Evolutionary conservation across 2,329 filamentous ascomycete species (phyloP).

Genomic region (Fusarium sarcochroum): DNA sequence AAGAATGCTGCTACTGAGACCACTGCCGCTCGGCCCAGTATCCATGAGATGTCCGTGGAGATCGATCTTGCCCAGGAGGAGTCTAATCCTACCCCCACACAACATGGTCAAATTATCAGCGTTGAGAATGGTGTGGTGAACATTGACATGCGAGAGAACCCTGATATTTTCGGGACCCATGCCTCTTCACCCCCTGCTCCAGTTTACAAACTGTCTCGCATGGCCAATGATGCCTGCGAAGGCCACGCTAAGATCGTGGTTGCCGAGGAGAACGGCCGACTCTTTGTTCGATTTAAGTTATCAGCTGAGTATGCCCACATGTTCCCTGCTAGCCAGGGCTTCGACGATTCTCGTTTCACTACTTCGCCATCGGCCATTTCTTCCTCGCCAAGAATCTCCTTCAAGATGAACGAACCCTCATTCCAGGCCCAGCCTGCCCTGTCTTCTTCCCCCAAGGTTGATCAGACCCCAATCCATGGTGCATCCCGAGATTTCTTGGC

Average conservation of each 20-base stretch:
- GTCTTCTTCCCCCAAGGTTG: conserved; percentile 5
- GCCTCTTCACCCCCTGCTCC: conserved; percentile 32
- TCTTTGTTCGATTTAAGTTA: conserved; percentile 58
- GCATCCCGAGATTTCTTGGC: neutral
- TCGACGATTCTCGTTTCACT: conserved; percentile 47
- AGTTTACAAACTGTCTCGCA: conserved; percentile 46
- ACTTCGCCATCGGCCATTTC: conserved; percentile 44
- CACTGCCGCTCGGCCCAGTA: neutral
- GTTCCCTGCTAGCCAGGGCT: conserved; percentile 51
- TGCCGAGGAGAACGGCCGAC: conserved; percentile 48
- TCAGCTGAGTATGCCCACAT: conserved; percentile 50
- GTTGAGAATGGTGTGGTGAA: conserved; percentile 48
- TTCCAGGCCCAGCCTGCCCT: neutral
- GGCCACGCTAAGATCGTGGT: conserved; percentile 52
- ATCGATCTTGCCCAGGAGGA: neutral
- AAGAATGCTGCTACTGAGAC: neutral
- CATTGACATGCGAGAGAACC: conserved; percentile 54
- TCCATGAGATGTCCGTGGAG: neutral
- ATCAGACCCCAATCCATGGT: neutral
- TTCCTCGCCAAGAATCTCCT: conserved; percentile 42
- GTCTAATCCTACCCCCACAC: neutral
- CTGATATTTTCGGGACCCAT: conserved; percentile 53
- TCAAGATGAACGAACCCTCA: conserved; percentile 10
- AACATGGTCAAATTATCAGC: conserved; percentile 8
- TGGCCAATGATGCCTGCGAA: conserved; percentile 47